phyloP scores from a whole-genome alignment of 2,329 filamentous ascomycete species.

The Trichoderma simmonsii region DNA sequence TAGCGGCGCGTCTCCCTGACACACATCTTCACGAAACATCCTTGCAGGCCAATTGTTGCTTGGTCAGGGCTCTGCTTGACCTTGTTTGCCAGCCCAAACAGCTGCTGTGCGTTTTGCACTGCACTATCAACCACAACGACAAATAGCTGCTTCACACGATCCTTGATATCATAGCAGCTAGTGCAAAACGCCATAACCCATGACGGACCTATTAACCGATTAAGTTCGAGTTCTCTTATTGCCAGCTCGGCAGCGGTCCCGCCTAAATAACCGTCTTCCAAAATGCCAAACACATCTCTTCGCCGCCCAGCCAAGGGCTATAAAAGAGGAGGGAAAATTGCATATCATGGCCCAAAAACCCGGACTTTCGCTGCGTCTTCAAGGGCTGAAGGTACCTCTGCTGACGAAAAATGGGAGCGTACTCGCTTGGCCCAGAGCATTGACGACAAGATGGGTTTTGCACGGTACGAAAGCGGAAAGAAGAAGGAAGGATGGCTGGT shows the following conservation, averaged over 20 bases:
- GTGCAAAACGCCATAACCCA: conserved; percentile 18
- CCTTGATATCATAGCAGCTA: not conserved
- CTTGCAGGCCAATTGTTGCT: conserved; percentile 1
- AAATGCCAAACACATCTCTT: conserved; percentile 60
- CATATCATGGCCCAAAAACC: conserved; percentile 66
- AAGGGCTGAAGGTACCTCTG: conserved; percentile 79
- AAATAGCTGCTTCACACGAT: not conserved
- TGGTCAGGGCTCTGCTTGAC: not conserved
- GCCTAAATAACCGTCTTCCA: conserved; percentile 22
- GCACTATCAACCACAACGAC: not conserved
- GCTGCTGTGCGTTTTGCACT: not conserved
- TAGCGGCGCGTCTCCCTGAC: conserved; percentile 32
- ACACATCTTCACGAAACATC: conserved; percentile 10
- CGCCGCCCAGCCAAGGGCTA: conserved; percentile 62
- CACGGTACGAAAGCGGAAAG: conserved; percentile 84
- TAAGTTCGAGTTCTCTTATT: conserved; percentile 21
- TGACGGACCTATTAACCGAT: conserved; percentile 20
- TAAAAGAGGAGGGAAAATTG: conserved; percentile 65
- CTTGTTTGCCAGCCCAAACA: not conserved
- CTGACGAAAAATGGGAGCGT: conserved; percentile 89
- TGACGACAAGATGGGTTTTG: conserved; percentile 93
- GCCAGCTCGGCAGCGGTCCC: conserved; percentile 3
- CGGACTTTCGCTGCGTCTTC: conserved; percentile 79
- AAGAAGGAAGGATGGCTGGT: conserved; percentile 85
- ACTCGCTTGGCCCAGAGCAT: conserved; percentile 80